A percentile compares a stretch with the other conserved stretches of the same genome.
These are phyloP conservation scores for Stachybotrys elegans DNA, from an alignment of 2,329 filamentous ascomycete species.

Conservation along the genomic window DNA sequence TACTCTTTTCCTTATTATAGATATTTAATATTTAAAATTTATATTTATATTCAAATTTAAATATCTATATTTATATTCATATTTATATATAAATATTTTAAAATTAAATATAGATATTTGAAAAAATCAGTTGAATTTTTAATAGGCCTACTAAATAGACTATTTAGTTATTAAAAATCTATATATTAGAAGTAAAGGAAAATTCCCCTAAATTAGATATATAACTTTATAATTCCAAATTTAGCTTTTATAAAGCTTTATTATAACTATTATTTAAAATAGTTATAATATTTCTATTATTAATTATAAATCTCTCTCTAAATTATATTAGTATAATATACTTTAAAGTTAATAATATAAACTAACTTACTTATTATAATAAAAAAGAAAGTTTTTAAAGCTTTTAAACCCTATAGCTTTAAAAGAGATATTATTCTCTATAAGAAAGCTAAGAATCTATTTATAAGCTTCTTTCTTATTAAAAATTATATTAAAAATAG, in stretches of 20 bases:
- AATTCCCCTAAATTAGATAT: neutral
- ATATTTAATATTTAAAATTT: neutral
- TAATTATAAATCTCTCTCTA: constrained; percentile 2
- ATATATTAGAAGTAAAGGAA: neutral
- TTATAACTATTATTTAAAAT: constrained; percentile 1
- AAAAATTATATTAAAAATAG: constrained; percentile 1
- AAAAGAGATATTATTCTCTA: neutral
- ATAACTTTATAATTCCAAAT: neutral
- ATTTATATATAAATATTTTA: neutral
- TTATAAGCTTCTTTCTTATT: constrained; percentile 3
- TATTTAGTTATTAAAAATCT: neutral
- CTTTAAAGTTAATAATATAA: constrained; percentile 2
- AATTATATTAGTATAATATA: constrained; percentile 1
- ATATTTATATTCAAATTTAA: neutral
- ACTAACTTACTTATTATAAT: neutral
- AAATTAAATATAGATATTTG: neutral
- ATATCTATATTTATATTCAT: neutral
- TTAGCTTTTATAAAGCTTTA: constrained; percentile 2
- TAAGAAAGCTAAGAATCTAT: neutral
- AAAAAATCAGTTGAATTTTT: neutral
- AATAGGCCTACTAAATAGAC: neutral
- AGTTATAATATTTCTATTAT: constrained; percentile 3
- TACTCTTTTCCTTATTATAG: too few relatives aligned
- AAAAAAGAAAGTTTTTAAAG: constrained; percentile 1
- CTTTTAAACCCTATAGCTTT: neutral